Evolutionary conservation across 1,284 basidiomycete species (phyloP).

Genomic region (Cutaneotrichosporon cyanovorans): DNA sequence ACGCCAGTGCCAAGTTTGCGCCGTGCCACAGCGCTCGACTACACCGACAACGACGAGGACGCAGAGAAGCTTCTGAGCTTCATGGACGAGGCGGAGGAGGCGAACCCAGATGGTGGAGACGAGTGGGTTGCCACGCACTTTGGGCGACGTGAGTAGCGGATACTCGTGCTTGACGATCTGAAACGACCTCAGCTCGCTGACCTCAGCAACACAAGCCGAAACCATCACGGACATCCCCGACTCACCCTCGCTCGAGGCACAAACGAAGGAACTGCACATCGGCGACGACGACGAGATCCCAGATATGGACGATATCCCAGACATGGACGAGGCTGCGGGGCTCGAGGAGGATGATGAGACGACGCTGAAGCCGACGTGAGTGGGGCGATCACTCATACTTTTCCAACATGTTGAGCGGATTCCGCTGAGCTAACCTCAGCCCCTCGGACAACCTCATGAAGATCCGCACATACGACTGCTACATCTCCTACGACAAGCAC

Average conservation of each 20-base stretch:
- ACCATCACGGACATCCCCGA: slow-evolving; percentile 42
- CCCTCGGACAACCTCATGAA: slow-evolving; percentile 66
- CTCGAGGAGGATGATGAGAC: slow-evolving; percentile 66
- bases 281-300: slow-evolving; percentile 54
- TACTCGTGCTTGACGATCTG: no score
- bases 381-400: background rate
- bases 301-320: slow-evolving; percentile 84
- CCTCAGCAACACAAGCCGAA: slow-evolving; percentile 18
- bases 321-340: slow-evolving; percentile 72
- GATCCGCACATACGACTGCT: slow-evolving; percentile 97
- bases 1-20: slow-evolving; percentile 74
- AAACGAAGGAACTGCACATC: slow-evolving; percentile 47
- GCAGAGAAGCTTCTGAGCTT: slow-evolving; percentile 71
- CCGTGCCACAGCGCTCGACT: slow-evolving; percentile 80
- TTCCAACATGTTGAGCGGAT: no score
- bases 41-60: slow-evolving; percentile 90
- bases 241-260: slow-evolving; percentile 26
- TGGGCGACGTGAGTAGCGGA: slow-evolving; percentile 41
- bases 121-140: slow-evolving; percentile 50
- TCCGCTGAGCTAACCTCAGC: background rate
- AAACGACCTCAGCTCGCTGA: slow-evolving; percentile 3
- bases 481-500: slow-evolving; percentile 98
- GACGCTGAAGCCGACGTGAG: slow-evolving; percentile 30
- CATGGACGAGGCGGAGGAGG: slow-evolving; percentile 45
- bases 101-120: slow-evolving; percentile 41